These are phyloP conservation scores for Raphanus raphanistrum DNA, from an alignment of 345 rosid species.

Conservation along the genomic window DNA sequence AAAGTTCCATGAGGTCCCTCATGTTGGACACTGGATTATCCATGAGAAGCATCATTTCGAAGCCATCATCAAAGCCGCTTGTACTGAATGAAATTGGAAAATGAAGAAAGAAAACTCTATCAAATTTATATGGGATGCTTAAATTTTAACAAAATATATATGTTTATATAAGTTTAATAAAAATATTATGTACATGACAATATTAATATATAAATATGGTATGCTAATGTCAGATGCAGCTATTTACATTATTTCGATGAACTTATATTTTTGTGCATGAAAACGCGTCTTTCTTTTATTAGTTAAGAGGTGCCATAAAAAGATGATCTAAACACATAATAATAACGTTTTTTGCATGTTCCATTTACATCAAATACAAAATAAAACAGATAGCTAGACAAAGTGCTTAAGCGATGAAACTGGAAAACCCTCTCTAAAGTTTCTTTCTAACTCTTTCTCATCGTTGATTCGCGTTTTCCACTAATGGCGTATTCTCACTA, in stretches of 20 bases:
- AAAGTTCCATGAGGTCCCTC: slow-evolving; percentile 62
- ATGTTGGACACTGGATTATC: slow-evolving; percentile 56
- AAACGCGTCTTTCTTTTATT: not conserved
- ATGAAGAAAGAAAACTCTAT: not conserved
- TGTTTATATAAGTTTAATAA: not conserved
- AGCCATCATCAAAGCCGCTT: slow-evolving; percentile 35
- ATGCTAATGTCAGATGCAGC: not conserved
- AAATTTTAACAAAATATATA: not conserved
- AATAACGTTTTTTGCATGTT: too few species aligned
- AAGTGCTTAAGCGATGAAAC: too few species aligned
- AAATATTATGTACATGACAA: not conserved
- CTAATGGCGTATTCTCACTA: too few species aligned
- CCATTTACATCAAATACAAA: too few species aligned
- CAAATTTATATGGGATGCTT: not conserved
- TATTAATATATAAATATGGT: not conserved
- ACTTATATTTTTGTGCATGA: not conserved
- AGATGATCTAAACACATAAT: not conserved
- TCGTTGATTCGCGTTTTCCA: too few species aligned
- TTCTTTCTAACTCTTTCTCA: too few species aligned
- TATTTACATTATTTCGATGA: not conserved
- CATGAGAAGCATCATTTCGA: slow-evolving; percentile 36
- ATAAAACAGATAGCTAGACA: too few species aligned
- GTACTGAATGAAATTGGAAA: not conserved
- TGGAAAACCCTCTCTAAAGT: too few species aligned
- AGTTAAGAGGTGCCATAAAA: not conserved